phyloP scores from a whole-genome alignment of 2,329 filamentous ascomycete genomes.

The Xylariaceae sp. region DNA sequence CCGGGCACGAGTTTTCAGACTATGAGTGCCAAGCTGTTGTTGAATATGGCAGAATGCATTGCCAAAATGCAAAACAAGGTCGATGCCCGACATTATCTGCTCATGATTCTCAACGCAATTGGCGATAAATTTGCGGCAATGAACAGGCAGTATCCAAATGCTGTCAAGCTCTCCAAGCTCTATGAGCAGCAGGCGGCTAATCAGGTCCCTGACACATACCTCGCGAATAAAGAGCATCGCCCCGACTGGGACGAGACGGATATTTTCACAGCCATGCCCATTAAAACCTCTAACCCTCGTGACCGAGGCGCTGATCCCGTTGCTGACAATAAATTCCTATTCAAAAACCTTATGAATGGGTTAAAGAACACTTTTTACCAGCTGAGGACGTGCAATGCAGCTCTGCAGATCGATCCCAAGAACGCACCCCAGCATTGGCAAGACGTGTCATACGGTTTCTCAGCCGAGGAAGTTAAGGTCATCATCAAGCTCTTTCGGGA shows the following conservation, averaged over 20 bases:
- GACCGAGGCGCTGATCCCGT: conserved; percentile 90
- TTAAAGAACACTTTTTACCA: conserved; percentile 97
- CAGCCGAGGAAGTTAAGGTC: conserved; percentile 93
- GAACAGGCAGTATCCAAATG: conserved; percentile 95
- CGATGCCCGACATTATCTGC: conserved; percentile 91
- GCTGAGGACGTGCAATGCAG: conserved; percentile 84
- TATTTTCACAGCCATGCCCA: conserved; percentile 94
- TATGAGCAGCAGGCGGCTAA: conserved; percentile 71
- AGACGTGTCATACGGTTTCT: conserved; percentile 94
- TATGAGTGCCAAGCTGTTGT: conserved; percentile 94
- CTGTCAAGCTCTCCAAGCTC: conserved; percentile 85
- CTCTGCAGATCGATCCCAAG: conserved; percentile 69
- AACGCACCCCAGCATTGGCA: conserved; percentile 89
- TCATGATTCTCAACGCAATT: conserved; percentile 97
- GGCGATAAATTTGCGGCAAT: conserved; percentile 98
- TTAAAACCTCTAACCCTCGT: conserved; percentile 89
- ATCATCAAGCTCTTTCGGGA: conserved; percentile 97
- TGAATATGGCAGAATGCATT: conserved; percentile 99
- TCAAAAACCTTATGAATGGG: conserved; percentile 94
- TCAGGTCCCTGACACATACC: conserved; percentile 70
- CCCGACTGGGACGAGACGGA: conserved; percentile 99
- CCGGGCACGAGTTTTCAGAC: conserved; percentile 99
- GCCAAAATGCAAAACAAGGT: conserved; percentile 90
- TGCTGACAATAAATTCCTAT: conserved; percentile 95
- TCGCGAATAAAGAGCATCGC: conserved; percentile 76